Evolutionary conservation across 495 filamentous ascomycete genomes (phyloP).

Genomic region (Penicillium cosmopolitanum): DNA sequence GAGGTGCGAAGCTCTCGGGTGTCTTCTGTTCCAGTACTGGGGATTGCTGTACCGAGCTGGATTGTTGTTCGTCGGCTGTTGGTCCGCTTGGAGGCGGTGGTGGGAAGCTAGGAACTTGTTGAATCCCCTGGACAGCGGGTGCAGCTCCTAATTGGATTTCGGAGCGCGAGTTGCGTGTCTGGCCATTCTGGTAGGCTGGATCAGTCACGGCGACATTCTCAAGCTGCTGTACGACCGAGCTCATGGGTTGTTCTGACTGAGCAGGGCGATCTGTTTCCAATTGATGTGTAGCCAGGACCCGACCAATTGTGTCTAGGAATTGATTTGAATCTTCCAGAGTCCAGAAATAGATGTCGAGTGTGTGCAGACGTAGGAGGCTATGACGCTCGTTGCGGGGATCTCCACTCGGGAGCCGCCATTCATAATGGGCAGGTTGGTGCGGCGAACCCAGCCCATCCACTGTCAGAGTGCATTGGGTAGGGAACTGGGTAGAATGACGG

Average conservation of each 20-base stretch:
- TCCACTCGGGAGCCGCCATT: constrained; percentile 79
- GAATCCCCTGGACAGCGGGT: constrained; percentile 35
- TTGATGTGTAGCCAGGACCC: constrained; percentile 63
- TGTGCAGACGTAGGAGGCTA: constrained; percentile 77
- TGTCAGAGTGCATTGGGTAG: constrained; percentile 72
- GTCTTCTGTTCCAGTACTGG: constrained; percentile 41
- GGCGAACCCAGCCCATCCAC: constrained; percentile 59
- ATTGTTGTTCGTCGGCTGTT: constrained; percentile 32
- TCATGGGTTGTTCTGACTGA: constrained; percentile 60
- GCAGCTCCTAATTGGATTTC: constrained; percentile 35
- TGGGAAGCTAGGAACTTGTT: constrained; percentile 30
- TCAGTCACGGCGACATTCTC: constrained; percentile 78
- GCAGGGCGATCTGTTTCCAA: constrained; percentile 50
- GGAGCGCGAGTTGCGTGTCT: constrained; percentile 51
- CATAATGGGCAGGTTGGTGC: constrained; percentile 38
- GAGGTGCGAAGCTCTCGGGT: constrained; percentile 61
- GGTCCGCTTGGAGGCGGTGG: constrained; percentile 50
- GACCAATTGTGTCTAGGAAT: constrained; percentile 68
- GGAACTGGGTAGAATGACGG: constrained; percentile 77
- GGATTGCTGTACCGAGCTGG: constrained; percentile 26
- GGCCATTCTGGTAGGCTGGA: constrained; percentile 59
- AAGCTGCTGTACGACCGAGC: constrained; percentile 80
- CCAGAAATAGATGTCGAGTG: constrained; percentile 91
- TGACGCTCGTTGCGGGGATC: constrained; percentile 70
- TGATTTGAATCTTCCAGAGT: constrained; percentile 71